Evolutionary conservation across 371 early-diverging fungal genomes (phyloP), one percentile per base, ranked within the genome.

Genomic region (Mucor indicus): DNA sequence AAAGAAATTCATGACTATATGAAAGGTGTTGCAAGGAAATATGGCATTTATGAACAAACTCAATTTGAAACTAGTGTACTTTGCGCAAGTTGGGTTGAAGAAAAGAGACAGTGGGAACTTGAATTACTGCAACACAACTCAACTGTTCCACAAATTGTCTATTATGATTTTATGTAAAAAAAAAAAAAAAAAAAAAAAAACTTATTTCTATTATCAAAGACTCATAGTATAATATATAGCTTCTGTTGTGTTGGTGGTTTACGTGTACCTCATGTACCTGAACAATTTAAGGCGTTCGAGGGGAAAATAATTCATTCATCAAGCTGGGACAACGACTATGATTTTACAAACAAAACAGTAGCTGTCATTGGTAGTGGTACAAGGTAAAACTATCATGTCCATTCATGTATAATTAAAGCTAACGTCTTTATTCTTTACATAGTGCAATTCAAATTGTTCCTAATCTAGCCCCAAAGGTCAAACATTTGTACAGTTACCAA

Each of bases 311-410:
- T 77, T 41, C 80, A 80, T 53, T 69, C 80, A 0, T 64, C 75
- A 7, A 56, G 60, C 19, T 80, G 81, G 79, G 72, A 80, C 43
- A 44, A 62, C 23, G 49, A 57, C 11, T 48, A 59, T 40, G 78
- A 78, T 47, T 57, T 75, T 43, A 73, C 65, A 8, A 53, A 63
- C 53, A 80, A 78, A 53, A 64, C 67, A 3, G 64, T 80, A 2
- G 79, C 77, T 25, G 57, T 80, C 4, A 60, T 80, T 49, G 81
- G 81, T 4, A 77, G 77, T 50, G 79, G 81, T 32, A 67, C 81
- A 25, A 72, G 79, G 77, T 78, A 68, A n/a, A n/a, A n/a, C n/a
- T n/a, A n/a, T n/a, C n/a, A n/a, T n/a, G n/a, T n/a, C n/a, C n/a
- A n/a, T n/a, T n/a, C n/a, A n/a, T n/a, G n/a, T n/a, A n/a, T n/a